Evolutionary conservation across 345 rosid genomes (phyloP).

Genomic region (Linum trigynum): DNA sequence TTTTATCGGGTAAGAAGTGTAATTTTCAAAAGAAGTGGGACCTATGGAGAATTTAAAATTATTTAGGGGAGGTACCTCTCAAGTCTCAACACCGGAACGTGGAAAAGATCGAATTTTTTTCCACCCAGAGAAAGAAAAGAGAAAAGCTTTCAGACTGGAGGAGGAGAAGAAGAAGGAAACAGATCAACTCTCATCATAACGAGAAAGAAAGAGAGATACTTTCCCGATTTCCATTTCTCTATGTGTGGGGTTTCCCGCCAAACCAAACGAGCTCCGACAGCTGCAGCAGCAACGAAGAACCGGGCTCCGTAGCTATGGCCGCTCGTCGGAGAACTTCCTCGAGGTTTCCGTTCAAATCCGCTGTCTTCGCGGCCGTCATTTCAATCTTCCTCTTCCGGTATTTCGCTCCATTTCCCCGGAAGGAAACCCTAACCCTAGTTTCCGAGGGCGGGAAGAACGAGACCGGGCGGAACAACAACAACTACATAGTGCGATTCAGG

Average conservation of each 20-base stretch:
- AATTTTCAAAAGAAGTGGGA: too few relatives aligned
- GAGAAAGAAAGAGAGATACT: neutral
- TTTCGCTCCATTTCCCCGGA: slow-evolving; percentile 2
- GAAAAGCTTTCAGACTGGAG: neutral
- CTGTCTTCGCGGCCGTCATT: slow-evolving; percentile 9
- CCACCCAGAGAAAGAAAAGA: neutral
- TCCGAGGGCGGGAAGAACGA: slow-evolving; percentile 5
- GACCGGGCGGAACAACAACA: slow-evolving; percentile 3
- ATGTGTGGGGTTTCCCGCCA: slow-evolving; percentile 20
- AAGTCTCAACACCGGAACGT: neutral
- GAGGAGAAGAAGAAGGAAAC: neutral
- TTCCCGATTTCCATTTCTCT: neutral
- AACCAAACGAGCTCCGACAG: slow-evolving; percentile 2
- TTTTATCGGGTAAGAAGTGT: too few relatives aligned
- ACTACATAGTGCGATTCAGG: slow-evolving; percentile 74
- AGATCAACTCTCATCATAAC: neutral
- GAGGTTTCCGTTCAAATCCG: slow-evolving; percentile 3
- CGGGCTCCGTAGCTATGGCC: slow-evolving; percentile 7
- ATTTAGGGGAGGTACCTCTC: too few relatives aligned
- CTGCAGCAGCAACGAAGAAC: neutral
- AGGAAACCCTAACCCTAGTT: slow-evolving; percentile 17
- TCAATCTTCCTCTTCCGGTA: slow-evolving; percentile 12
- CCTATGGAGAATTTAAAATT: too few relatives aligned
- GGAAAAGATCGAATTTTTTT: neutral
- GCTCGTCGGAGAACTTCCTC: neutral